phyloP scores from a whole-genome alignment of 2,329 filamentous ascomycete genomes.

The Lasiodiplodia citricola region DNA sequence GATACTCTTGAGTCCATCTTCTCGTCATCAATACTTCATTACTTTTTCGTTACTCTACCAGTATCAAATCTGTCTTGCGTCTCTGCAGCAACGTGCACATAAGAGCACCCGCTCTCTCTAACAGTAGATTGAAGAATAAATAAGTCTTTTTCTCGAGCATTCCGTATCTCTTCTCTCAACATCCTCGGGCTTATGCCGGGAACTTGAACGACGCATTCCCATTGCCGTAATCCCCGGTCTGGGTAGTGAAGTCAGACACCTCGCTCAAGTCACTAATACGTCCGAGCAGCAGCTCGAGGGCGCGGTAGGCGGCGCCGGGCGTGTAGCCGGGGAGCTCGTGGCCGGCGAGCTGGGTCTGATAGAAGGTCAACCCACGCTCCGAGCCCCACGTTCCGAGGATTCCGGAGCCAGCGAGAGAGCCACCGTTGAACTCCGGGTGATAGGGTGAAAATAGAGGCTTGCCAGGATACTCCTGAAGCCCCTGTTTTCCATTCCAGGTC shows the following conservation, averaged over 20 bases:
- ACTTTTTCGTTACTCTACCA: no score
- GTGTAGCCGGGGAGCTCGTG: slow-evolving; percentile 52
- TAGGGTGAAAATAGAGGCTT: slow-evolving; percentile 52
- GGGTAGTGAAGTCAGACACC: slow-evolving; percentile 42
- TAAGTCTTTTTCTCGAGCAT: background rate
- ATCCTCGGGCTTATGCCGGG: no score
- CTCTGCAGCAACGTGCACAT: no score
- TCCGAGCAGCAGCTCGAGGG: slow-evolving; percentile 51
- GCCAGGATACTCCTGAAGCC: slow-evolving; percentile 50
- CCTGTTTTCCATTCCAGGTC: slow-evolving; percentile 58
- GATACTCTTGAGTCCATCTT: no score
- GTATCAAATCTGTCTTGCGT: no score
- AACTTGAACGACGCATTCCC: background rate
- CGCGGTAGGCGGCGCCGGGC: slow-evolving; percentile 49
- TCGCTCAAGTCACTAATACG: slow-evolving; percentile 44
- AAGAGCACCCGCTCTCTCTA: no score
- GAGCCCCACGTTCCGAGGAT: slow-evolving; percentile 47
- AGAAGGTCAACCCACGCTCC: slow-evolving; percentile 55
- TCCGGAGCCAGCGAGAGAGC: slow-evolving; percentile 48
- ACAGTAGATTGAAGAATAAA: background rate
- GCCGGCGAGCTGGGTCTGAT: slow-evolving; percentile 48
- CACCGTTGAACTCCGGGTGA: slow-evolving; percentile 49
- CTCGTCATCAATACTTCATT: no score
- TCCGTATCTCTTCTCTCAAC: background rate
- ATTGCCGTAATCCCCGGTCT: slow-evolving; percentile 32